A percentile compares a stretch with the other conserved stretches of the same genome.
Conservation (phyloP, 176 grass and related monocot species). For the Ampelocalamus luodianensis region DNA sequence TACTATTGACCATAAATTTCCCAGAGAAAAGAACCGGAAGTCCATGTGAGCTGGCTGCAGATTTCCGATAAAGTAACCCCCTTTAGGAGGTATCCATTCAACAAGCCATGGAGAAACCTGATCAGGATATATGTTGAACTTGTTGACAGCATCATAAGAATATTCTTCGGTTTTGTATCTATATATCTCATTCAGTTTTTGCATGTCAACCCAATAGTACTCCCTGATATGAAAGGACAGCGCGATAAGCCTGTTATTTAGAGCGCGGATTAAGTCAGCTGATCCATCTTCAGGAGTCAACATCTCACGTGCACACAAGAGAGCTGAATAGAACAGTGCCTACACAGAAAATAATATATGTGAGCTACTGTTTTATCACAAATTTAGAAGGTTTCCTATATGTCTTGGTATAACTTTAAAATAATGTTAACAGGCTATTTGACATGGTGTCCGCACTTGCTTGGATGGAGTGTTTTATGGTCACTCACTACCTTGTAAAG, state of each 20-base stretch:
- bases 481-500: neutral
- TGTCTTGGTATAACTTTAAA: neutral
- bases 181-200: slow-evolving; percentile 92
- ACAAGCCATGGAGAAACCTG: slow-evolving; percentile 83
- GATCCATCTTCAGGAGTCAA: slow-evolving; percentile 84
- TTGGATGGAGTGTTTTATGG: neutral
- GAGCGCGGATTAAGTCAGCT: slow-evolving; percentile 78
- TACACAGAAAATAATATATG: slow-evolving; percentile 41
- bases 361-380: slow-evolving; percentile 20
- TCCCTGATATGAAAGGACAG: slow-evolving; percentile 90
- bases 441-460: neutral
- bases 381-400: neutral
- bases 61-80: slow-evolving; percentile 86
- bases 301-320: slow-evolving; percentile 86
- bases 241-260: slow-evolving; percentile 87
- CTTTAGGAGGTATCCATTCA: slow-evolving; percentile 89
- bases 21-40: slow-evolving; percentile 82
- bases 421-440: neutral
- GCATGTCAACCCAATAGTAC: slow-evolving; percentile 87
- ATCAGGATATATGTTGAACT: slow-evolving; percentile 97
- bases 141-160: slow-evolving; percentile 90
- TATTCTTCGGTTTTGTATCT: slow-evolving; percentile 95
- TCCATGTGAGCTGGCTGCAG: slow-evolving; percentile 94
- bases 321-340: slow-evolving; percentile 95
- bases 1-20: slow-evolving; percentile 88